Conservation (phyloP, 805 yeast genomes). For the Lipomyces oligophaga region DNA sequence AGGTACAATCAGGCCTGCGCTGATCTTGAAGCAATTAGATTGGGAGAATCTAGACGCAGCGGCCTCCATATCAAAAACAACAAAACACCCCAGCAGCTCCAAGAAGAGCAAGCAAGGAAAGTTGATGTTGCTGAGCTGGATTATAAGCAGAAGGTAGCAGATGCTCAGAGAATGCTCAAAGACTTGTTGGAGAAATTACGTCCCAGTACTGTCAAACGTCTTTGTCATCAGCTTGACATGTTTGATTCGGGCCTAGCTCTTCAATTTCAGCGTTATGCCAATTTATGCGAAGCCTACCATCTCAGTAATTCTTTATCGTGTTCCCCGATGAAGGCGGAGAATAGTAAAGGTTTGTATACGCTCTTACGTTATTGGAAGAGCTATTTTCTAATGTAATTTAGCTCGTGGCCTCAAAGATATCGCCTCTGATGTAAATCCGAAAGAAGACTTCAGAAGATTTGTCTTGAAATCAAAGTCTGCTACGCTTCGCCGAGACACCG, state of each 20-base stretch:
- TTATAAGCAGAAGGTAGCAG: constrained; percentile 69
- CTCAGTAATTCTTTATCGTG: constrained; percentile 82
- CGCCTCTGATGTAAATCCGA: constrained; percentile 77
- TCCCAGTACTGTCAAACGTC: constrained; percentile 67
- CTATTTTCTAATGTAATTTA: constrained; percentile 34
- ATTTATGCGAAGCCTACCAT: constrained; percentile 76
- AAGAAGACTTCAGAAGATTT: constrained; percentile 71
- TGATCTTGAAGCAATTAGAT: constrained; percentile 77
- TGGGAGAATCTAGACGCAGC: constrained; percentile 75
- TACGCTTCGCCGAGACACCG: too few relatives aligned
- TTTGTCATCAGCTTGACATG: constrained; percentile 76
- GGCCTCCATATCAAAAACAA: constrained; percentile 67
- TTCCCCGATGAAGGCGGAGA: constrained; percentile 55
- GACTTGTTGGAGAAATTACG: constrained; percentile 69
- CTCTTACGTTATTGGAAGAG: background rate
- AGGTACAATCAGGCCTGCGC: constrained; percentile 76
- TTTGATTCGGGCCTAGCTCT: constrained; percentile 85
- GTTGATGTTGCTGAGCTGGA: constrained; percentile 83
- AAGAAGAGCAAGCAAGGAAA: constrained; percentile 78
- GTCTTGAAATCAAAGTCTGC: too few relatives aligned
- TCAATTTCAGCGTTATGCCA: constrained; percentile 81
- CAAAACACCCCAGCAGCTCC: constrained; percentile 69
- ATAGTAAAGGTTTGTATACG: constrained; percentile 2
- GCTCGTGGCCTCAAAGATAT: constrained; percentile 69
- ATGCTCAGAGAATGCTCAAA: constrained; percentile 67